Percentiles rank a stretch among this genome's conserved stretches.
Conservation (phyloP, 345 rosid genomes). For the Melaleuca alternifolia region DNA sequence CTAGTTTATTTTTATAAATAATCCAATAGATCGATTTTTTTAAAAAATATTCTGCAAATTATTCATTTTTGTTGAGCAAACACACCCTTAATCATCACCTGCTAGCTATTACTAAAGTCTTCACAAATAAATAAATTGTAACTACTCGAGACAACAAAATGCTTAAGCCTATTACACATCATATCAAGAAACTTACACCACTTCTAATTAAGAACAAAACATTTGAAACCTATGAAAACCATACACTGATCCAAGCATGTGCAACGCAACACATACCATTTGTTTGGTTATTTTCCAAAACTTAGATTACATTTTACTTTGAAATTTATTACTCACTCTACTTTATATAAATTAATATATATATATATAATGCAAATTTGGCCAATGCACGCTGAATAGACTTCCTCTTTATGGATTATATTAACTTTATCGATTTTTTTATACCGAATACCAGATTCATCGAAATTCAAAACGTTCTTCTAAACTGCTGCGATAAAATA, state of each 20-base stretch:
- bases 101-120: not conserved
- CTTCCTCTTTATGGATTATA: not conserved
- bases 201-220: not conserved
- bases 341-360: no score
- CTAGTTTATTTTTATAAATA: no score
- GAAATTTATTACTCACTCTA: not conserved
- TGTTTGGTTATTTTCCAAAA: not conserved
- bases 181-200: not conserved
- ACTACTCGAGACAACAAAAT: not conserved
- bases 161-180: not conserved
- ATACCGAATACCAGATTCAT: not conserved
- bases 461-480: not conserved
- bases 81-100: no score
- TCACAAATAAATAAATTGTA: not conserved
- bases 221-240: not conserved
- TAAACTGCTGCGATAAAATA: accelerated
- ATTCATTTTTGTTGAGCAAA: no score
- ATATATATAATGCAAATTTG: not conserved
- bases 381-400: not conserved
- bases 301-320: not conserved
- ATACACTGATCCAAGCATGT: not conserved
- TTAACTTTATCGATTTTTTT: not conserved
- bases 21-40: no score
- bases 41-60: no score
- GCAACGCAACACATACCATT: not conserved